Evolutionary conservation across 192 early-diverging fungal species (phyloP).

Genomic region (Jimgerdemannia lactiflua): DNA sequence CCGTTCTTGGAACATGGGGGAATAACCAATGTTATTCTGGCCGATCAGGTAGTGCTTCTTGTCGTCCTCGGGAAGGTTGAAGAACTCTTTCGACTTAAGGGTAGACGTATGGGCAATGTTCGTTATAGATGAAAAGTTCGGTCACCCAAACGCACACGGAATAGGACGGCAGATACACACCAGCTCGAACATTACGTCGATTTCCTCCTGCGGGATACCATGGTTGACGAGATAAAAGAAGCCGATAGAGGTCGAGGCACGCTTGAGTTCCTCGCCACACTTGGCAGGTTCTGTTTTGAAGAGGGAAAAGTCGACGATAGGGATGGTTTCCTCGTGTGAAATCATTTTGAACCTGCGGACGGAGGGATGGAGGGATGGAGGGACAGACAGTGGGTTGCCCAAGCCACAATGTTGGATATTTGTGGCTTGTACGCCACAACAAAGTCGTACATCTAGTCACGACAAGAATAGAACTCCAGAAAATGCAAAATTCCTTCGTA

Average conservation of each 20-base stretch:
- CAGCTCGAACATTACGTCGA: constrained; percentile 49
- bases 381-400: too few relatives aligned
- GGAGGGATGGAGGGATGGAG: neutral
- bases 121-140: neutral
- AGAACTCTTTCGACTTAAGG: constrained; percentile 43
- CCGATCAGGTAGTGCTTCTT: constrained; percentile 42
- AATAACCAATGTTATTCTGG: constrained; percentile 49
- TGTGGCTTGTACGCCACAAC: too few relatives aligned
- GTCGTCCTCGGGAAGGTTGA: constrained; percentile 40
- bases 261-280: constrained; percentile 42
- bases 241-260: constrained; percentile 48
- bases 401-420: too few relatives aligned
- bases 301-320: constrained; percentile 58
- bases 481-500: too few relatives aligned
- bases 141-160: neutral
- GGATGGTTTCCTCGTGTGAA: constrained; percentile 36
- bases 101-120: neutral
- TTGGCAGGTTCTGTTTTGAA: constrained; percentile 40
- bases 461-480: too few relatives aligned
- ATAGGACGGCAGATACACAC: constrained; percentile 15
- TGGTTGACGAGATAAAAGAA: constrained; percentile 67
- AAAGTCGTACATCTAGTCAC: too few relatives aligned
- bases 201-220: constrained; percentile 41
- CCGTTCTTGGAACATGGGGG: constrained; percentile 51
- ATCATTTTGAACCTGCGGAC: neutral